phyloP scores from a whole-genome alignment of 495 filamentous ascomycete genomes.

The Penicillium pancosmium region DNA sequence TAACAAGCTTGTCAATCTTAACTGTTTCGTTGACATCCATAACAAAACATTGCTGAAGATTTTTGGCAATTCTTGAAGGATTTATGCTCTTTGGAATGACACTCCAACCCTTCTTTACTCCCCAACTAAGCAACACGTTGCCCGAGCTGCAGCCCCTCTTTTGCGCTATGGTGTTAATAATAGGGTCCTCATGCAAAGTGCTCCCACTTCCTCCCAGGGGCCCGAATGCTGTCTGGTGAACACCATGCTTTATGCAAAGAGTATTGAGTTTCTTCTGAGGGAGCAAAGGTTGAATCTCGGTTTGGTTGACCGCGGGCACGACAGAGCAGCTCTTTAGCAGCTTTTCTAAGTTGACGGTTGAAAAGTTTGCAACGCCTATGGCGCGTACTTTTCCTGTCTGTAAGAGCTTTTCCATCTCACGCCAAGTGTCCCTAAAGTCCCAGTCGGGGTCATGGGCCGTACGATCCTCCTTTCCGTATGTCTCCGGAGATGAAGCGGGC shows the following conservation, averaged over 20 bases:
- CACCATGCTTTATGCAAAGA: slow-evolving; percentile 52
- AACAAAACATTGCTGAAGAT: slow-evolving; percentile 56
- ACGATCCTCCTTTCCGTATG: slow-evolving; percentile 42
- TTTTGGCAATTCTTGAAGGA: slow-evolving; percentile 48
- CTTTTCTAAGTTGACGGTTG: slow-evolving; percentile 43
- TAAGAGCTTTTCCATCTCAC: slow-evolving; percentile 60
- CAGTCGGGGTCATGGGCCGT: slow-evolving; percentile 44
- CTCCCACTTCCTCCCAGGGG: slow-evolving; percentile 55
- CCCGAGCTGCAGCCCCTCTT: slow-evolving; percentile 58
- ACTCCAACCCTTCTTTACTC: slow-evolving; percentile 56
- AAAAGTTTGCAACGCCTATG: slow-evolving; percentile 61
- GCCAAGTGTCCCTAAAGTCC: slow-evolving; percentile 46
- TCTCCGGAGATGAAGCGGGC: slow-evolving; percentile 39
- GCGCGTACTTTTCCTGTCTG: slow-evolving; percentile 55
- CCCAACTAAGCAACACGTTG: slow-evolving; percentile 62
- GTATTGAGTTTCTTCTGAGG: slow-evolving; percentile 59
- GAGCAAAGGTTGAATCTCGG: slow-evolving; percentile 58
- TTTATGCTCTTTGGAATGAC: slow-evolving; percentile 65
- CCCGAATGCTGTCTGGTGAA: slow-evolving; percentile 66
- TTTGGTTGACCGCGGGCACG: slow-evolving; percentile 63
- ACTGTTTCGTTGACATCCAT: slow-evolving; percentile 51
- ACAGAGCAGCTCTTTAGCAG: slow-evolving; percentile 51
- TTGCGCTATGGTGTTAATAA: slow-evolving; percentile 53
- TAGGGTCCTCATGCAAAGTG: slow-evolving; percentile 57
- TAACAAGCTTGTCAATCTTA: slow-evolving; percentile 48